These are phyloP conservation scores for Coemansia sp. DNA, from an alignment of 371 early-diverging fungal species.

Conservation along the genomic window DNA sequence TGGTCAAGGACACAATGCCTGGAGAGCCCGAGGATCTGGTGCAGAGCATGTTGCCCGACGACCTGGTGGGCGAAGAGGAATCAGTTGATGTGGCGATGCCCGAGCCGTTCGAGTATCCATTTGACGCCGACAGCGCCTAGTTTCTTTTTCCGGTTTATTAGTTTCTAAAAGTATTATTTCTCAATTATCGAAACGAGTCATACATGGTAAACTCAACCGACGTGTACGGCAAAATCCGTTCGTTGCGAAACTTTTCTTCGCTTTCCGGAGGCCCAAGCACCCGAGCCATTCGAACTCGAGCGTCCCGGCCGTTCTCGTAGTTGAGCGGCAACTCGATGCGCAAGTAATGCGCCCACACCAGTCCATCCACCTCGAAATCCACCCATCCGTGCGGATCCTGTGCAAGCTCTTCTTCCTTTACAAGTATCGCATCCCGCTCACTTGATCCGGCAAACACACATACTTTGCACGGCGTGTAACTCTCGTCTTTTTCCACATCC, in stretches of 20 bases:
- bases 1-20: conserved; percentile 52
- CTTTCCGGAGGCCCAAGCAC: conserved; percentile 63
- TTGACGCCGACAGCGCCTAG: conserved; percentile 52
- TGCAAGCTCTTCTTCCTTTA: conserved; percentile 58
- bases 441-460: conserved; percentile 73
- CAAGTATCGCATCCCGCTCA: conserved; percentile 65
- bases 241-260: conserved; percentile 37
- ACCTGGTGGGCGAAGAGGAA: conserved; percentile 9
- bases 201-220: conserved; percentile 40
- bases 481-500: conserved; percentile 83
- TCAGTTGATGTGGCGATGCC: conserved; percentile 58
- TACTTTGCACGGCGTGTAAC: conserved; percentile 84
- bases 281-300: conserved; percentile 81
- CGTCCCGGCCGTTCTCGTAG: conserved; percentile 90
- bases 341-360: conserved; percentile 52
- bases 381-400: conserved; percentile 74
- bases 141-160: conserved; percentile 4
- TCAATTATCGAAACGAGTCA: conserved; percentile 35
- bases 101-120: conserved; percentile 86
- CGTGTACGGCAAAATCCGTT: conserved; percentile 38
- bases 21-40: conserved; percentile 59
- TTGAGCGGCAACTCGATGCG: conserved; percentile 82
- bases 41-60: conserved; percentile 34
- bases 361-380: conserved; percentile 59
- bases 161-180: background rate